Base-by-base conservation (phyloP, 2,329 filamentous ascomycete species). In the Harringtonia lauricola region DNA sequence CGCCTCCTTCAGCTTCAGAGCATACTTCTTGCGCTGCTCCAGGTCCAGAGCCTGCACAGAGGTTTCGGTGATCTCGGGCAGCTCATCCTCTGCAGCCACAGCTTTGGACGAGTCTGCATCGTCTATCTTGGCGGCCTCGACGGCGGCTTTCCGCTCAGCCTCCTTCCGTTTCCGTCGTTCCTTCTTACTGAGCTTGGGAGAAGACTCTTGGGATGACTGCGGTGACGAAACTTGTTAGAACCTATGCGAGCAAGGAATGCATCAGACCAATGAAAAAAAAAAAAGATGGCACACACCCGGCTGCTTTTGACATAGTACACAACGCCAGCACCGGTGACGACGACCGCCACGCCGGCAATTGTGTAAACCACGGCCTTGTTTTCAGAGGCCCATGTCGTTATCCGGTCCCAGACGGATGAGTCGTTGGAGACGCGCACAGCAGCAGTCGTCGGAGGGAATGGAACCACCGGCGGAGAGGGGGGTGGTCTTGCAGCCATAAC, bases 331-430 rank as follows among this genome's bases (percentile, higher is more conserved):
- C 86, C 86, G 14, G 87, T 92, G 45, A 94, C 85, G 36, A 95
- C 87, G 39, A 95, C 76, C 43, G 90, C 90, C 47, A 95, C 85
- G 57, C 92, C 92, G 44, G 90, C 92, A 65, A 96, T 86, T 53
- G 92, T 95, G 66, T 95, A 98, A 50, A 94, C 89, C 43, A 90
- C 76, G 39, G 86, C 84, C 71, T 95, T 96, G 69, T 98, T 89
- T 62, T 96, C 90, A 3, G 88, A 86, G 14, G 85, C 88, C 90
- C 92, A 98, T 59, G 72, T 81, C 52, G 88, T 83, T 65, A 95
- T 71, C 57, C 89, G 83, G 64, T 95, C 86, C 88, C 88, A 95
- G 44, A 92, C 67, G 38, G 85, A 83, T 47, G 81, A 76, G 49
- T 82, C 74, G 52, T 68, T 62, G 45, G 74, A 65, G 54, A 77